Evolutionary conservation across 2,329 filamentous ascomycete species (phyloP).

Genomic region (Arthroderma sp.): DNA sequence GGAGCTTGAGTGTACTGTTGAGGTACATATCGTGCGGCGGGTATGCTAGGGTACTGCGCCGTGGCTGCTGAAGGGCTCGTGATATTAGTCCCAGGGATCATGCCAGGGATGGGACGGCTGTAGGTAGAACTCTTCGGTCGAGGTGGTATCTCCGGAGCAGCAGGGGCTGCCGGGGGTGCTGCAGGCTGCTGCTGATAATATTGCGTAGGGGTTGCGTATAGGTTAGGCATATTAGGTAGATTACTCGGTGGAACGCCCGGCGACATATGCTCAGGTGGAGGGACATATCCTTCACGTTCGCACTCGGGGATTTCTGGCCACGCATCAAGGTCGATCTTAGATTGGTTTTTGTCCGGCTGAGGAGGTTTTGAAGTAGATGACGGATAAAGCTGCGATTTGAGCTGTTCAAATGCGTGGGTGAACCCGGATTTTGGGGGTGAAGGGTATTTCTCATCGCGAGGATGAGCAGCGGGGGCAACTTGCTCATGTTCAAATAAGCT

Average conservation of each 20-base stretch:
- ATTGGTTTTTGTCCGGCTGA: background rate
- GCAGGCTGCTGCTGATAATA: constrained; percentile 15
- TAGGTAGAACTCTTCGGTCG: constrained; percentile 15
- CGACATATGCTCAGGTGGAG: constrained; percentile 18
- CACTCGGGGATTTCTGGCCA: constrained; percentile 32
- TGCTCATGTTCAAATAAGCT: background rate
- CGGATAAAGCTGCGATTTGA: constrained; percentile 1
- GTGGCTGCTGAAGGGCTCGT: background rate
- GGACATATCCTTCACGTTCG: constrained; percentile 33
- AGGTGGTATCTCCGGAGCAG: constrained; percentile 7
- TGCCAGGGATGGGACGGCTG: constrained; percentile 15
- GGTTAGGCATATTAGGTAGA: background rate
- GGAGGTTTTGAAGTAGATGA: background rate
- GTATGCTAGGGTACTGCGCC: constrained; percentile 15
- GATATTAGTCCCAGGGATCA: constrained; percentile 9
- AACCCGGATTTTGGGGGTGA: background rate
- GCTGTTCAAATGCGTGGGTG: background rate
- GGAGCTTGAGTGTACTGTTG: constrained; percentile 14
- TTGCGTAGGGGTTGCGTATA: background rate
- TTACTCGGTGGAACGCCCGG: background rate
- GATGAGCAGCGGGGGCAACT: background rate
- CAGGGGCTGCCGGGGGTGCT: constrained; percentile 20
- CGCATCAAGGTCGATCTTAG: constrained; percentile 13
- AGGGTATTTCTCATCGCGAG: background rate
- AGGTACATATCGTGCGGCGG: constrained; percentile 23